A percentile compares a stretch with the other conserved stretches of the same genome.
Conservation (phyloP, 2,329 filamentous ascomycete species). For the Colletotrichum tropicicola region DNA sequence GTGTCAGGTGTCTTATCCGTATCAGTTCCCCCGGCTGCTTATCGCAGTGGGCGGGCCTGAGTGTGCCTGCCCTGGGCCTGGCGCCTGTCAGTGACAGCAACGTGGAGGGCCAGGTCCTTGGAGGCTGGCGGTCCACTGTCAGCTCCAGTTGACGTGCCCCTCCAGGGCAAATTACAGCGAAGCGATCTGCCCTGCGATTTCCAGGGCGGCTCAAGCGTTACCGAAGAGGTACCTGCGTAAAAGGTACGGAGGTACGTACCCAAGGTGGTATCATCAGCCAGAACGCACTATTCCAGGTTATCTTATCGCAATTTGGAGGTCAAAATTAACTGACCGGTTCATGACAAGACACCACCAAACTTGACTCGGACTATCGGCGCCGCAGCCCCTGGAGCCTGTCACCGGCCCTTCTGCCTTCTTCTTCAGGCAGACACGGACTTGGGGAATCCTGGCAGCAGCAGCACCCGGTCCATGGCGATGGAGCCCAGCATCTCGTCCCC, state of each 20-base stretch:
- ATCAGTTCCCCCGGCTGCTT: too few species aligned
- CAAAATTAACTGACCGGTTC: too few species aligned
- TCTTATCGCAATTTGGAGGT: too few species aligned
- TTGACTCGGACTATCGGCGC: constrained; percentile 10
- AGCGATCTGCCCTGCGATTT: background rate
- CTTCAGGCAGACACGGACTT: background rate
- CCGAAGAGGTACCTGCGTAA: background rate
- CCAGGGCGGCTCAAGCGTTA: background rate
- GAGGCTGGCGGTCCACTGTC: too few species aligned
- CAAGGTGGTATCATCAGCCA: too few species aligned
- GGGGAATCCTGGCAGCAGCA: background rate
- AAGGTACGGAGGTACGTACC: background rate
- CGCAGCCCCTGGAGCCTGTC: background rate
- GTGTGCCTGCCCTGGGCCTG: too few species aligned
- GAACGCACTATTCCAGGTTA: too few species aligned
- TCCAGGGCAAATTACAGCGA: background rate
- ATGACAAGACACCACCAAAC: too few species aligned
- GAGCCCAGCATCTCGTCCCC: background rate
- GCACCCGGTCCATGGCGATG: background rate
- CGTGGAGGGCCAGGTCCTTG: too few species aligned
- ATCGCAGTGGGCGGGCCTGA: too few species aligned
- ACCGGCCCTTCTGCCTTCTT: background rate
- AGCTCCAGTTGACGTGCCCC: too few species aligned
- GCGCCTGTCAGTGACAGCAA: too few species aligned
- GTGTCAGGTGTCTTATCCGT: background rate